Evolutionary conservation across 1,139 yeast genomes (phyloP), one percentile per base, ranked within the genome.

Genomic region (Hyphopichia pseudoburtonii): DNA sequence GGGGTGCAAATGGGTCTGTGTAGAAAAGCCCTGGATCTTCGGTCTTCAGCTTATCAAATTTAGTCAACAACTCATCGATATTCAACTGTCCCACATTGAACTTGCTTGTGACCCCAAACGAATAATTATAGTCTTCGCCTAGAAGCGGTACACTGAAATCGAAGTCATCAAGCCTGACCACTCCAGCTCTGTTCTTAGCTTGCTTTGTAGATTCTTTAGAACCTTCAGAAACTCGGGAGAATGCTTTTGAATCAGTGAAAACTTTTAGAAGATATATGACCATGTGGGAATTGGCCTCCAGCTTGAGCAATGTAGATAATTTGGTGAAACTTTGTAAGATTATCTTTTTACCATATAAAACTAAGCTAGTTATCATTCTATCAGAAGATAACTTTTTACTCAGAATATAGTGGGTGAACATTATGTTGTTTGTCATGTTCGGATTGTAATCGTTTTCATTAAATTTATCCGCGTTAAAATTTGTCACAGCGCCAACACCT

Each of bases 91-190:
- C 38, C 5, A 48, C 56, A 28, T 45, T 47, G 36, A 57, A 60
- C 33, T 63, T 66, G 46, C 73, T 64, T 3, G 75, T 64, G 4
- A 69, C 58, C 6, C 76, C 76, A 49, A 62, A 71, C 3, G 60
- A 54, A 42, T 64, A 60, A 39, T 59, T 62, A 34, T 48, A 54
- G n/a, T 64, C 73, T 31, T 69, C 73, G 15, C 51, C 53, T 19
- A 70, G 47, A 3, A 62, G 36, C 2, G 60, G 42, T 0, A 44
- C 34, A 21, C 50, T 50, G 1, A 42, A 41, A 33, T 64, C 62
- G 19, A 45, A 50, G 43, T 66, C 73, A 11, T 44, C 46, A 5
- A 57, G 46, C 17, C 42, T 52, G 16, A 37, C 40, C n/a, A 36
- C 28, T 2, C 32, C 22, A 7, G 37, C 41, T 39, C 60, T 64